Base-by-base conservation (phyloP, 345 rosid species). In the Eucalyptus pauciflora region DNA sequence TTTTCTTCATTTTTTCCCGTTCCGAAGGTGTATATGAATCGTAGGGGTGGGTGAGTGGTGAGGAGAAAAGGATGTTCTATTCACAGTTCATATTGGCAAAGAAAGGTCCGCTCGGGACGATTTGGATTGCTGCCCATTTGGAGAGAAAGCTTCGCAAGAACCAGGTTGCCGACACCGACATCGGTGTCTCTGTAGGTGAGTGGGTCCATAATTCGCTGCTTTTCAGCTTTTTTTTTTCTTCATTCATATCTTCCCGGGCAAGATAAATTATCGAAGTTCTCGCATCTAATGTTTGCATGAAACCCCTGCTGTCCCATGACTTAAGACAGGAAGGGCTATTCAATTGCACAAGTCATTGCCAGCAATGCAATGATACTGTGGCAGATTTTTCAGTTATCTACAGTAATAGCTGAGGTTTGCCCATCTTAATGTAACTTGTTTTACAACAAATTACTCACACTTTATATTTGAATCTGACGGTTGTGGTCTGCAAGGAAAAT, bases 101-200 rank as follows among this genome's bases (percentile, higher is more conserved):
- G 97, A 98, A 98, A 94, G 99, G 99, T 88, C 99, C 99, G 86
- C 94, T 98, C 86, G 99, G 99, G 89, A 98, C 99, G 8, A 98
- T 98, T 92, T 98, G 99, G 99, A 98, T 98, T 48, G 99, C 99
- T 5, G 99, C 99, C 71, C 99, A 98, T 92, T 93, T 98, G 93
- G 99, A 98, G 94, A 94, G 99, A 93, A 98, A 98, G 95, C 99
- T 98, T 80, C 98, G 99, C 10, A 98, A 98, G 95, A 98, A 97
- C 90, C 99, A 98, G 94, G 99, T 98, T 29, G 99, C 99, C 27
- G 99, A 98, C 91, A 97, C 99, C n/a, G 99, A 98, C 89, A 98
- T 98, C 46, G 99, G 99, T 41, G 95, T 95, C 92, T 98, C 99
- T 79, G 99, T 98, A 81, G 99, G 99, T 98, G 50, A 89, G 87